A percentile compares a stretch with the other conserved stretches of the same genome.
Conservation (phyloP, 176 grass and related monocot species). For the Dactylis glomerata region DNA sequence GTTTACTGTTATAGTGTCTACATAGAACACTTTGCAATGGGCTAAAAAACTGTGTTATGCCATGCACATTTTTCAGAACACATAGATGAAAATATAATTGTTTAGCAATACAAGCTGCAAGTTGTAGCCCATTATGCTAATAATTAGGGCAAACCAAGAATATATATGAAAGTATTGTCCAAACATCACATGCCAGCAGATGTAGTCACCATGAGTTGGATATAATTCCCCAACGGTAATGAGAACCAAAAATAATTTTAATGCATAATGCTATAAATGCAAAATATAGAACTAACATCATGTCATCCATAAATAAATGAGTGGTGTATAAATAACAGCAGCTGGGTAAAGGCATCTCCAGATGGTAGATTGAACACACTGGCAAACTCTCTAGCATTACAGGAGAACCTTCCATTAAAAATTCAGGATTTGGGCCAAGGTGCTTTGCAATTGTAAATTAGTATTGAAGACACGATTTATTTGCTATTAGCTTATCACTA, state of each 20-base stretch:
- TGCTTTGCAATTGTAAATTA: background rate
- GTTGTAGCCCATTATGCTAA: slow-evolving; percentile 5
- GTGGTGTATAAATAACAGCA: background rate
- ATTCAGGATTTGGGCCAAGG: background rate
- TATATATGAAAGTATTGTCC: no score
- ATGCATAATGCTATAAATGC: background rate
- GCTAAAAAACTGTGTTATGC: background rate
- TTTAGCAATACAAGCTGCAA: background rate
- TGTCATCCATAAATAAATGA: background rate
- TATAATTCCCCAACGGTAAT: background rate
- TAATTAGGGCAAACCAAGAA: background rate
- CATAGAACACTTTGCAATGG: background rate
- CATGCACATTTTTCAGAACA: background rate
- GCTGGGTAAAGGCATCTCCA: no score
- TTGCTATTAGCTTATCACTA: background rate
- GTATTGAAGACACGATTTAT: background rate
- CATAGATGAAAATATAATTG: background rate
- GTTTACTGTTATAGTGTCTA: background rate
- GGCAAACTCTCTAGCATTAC: no score
- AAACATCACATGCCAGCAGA: no score
- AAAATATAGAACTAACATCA: background rate
- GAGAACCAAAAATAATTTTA: background rate
- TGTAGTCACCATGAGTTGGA: no score
- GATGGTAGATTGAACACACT: no score
- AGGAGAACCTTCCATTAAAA: background rate